Evolutionary conservation across 108 stramenopile species (phyloP), one percentile per base, ranked within the genome.

Genomic region (Pseudonitzschia delicatissima): DNA sequence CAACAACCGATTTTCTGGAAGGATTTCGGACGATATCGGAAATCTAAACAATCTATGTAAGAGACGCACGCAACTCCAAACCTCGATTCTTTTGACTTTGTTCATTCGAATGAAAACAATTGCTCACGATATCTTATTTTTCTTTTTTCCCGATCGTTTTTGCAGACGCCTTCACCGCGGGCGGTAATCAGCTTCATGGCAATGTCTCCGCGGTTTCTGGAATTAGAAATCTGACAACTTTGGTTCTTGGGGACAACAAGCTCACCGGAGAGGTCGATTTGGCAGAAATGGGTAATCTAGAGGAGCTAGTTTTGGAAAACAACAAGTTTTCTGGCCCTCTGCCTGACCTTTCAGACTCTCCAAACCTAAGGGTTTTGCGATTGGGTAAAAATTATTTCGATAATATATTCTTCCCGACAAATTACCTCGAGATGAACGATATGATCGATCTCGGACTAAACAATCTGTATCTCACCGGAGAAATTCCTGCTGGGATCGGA

Each of bases 151-250:
- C 15, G 11, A 15, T 15, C 15, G 13, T 15, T 49, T 17, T 7
- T 29, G 23, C 55, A 36, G 59, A 4, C 45, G 77, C 18, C 61
- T 73, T 82, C 44, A 66, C 67, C 53, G 33, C 79, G 4, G 64
- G 72, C 15, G 72, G 66, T 28, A 82, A 82, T 45, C 48, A 58
- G 31, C 25, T 85, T 6, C 68, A 64, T 20, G 84, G 84, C 3
- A 34, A 62, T 1, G 62, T 85, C 25, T 75, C 80, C 27, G 13
- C 69, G 71, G 9, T 51, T 84, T 57, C 82, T 72, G n/a, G 29
- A 31, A 29, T 32, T 62, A 45, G 31, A 26, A 26, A 26, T 21
- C 21, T 40, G 35, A 17, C 45, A 11, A 20, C 39, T 7, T 48
- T 71, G 2, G 51, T 33, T 2, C 62, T 71, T 11, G 53, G 48